Evolutionary conservation across 1,284 basidiomycete species (phyloP).

Genomic region (Fomes fomentarius): DNA sequence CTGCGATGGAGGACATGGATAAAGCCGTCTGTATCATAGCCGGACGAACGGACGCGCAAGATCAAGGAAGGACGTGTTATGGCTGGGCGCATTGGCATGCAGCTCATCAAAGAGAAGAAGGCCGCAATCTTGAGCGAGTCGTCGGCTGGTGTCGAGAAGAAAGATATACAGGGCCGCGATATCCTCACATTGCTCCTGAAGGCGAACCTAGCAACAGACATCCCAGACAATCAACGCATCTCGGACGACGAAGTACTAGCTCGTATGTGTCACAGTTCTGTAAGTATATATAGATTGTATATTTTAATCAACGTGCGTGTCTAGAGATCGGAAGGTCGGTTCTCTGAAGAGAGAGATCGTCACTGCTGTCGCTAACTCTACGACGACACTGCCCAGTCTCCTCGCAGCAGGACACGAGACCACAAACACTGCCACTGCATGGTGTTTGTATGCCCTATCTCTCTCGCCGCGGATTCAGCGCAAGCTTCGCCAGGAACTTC

Average conservation of each 20-base stretch:
- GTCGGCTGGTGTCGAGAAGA: slow-evolving; percentile 16
- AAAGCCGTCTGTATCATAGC: not conserved
- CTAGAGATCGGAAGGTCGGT: too few species aligned
- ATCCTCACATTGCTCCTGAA: slow-evolving; percentile 41
- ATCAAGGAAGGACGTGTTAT: slow-evolving; percentile 23
- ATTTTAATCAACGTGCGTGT: too few species aligned
- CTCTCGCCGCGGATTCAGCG: slow-evolving; percentile 48
- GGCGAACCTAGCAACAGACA: slow-evolving; percentile 51
- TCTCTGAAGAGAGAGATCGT: too few species aligned
- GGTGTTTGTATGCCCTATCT: slow-evolving; percentile 68
- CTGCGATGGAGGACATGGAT: not conserved
- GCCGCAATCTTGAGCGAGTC: slow-evolving; percentile 23
- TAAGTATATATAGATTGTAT: too few species aligned
- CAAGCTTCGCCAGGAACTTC: slow-evolving; percentile 72
- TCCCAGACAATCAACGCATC: slow-evolving; percentile 46
- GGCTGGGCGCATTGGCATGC: slow-evolving; percentile 39
- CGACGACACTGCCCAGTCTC: slow-evolving; percentile 37
- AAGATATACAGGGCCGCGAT: slow-evolving; percentile 29
- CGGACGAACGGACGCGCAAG: not conserved
- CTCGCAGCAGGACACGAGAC: slow-evolving; percentile 81
- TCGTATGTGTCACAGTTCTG: slow-evolving; percentile 49
- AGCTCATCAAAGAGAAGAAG: slow-evolving; percentile 47
- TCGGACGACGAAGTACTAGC: slow-evolving; percentile 58
- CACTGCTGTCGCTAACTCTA: not conserved
- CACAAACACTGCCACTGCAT: slow-evolving; percentile 44